Percentiles rank a stretch among this genome's conserved stretches.
phyloP scores from a whole-genome alignment of 2,329 filamentous ascomycete genomes.

The Scedosporium boydii region DNA sequence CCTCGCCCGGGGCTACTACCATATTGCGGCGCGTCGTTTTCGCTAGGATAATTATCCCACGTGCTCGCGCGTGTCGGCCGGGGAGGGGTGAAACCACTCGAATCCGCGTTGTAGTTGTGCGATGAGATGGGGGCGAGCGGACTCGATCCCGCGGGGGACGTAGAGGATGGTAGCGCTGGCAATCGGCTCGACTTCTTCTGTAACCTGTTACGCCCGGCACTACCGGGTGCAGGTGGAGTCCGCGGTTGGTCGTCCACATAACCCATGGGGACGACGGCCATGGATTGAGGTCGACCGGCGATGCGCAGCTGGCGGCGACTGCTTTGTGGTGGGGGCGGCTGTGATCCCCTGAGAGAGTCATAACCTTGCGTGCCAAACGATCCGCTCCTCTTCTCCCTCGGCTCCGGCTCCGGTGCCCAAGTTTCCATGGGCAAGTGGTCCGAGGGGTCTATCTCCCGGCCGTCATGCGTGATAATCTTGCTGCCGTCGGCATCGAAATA shows the following conservation, averaged over 20 bases:
- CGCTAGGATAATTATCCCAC: conserved; percentile 39
- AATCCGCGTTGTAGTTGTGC: conserved; percentile 37
- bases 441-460: conserved; percentile 68
- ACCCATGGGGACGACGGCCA: conserved; percentile 20
- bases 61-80: conserved; percentile 35
- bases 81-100: conserved; percentile 29
- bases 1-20: conserved; percentile 16
- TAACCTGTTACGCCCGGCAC: conserved; percentile 46
- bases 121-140: conserved; percentile 44
- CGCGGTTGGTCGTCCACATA: conserved; percentile 21
- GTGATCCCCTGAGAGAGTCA: conserved; percentile 40
- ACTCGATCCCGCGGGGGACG: conserved; percentile 29
- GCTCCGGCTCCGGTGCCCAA: conserved; percentile 69
- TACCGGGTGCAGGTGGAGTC: conserved; percentile 20
- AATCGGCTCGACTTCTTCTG: conserved; percentile 50
- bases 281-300: conserved; percentile 39
- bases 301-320: conserved; percentile 44
- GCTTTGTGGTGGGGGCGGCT: conserved; percentile 39
- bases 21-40: conserved; percentile 38
- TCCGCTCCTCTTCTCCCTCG: conserved; percentile 21
- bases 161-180: conserved; percentile 29
- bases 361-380: conserved; percentile 26
- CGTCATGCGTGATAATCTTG: conserved; percentile 68
- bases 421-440: conserved; percentile 70
- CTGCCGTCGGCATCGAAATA: conserved; percentile 37